A percentile compares a stretch with the other conserved stretches of the same genome.
These are phyloP conservation scores for Pestalotiopsis sp. DNA, from an alignment of 2,329 filamentous ascomycete species.

Conservation along the genomic window DNA sequence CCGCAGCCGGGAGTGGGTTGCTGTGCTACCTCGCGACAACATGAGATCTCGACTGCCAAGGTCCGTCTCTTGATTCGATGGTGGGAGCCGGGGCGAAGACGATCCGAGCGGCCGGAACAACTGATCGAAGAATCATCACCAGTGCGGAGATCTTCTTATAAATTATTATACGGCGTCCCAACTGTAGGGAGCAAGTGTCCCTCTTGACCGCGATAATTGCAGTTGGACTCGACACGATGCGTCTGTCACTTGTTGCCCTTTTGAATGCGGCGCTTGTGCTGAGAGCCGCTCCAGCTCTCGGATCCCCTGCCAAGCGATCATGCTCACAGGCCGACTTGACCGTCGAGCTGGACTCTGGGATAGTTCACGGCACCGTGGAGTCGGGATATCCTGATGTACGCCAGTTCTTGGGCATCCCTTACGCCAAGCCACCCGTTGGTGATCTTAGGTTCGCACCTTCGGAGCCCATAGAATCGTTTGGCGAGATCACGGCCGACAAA, in stretches of 20 bases:
- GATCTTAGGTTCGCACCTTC: slow-evolving; percentile 47
- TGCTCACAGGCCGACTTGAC: slow-evolving; percentile 19
- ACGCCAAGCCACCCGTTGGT: slow-evolving; percentile 57
- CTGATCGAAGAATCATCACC: neutral
- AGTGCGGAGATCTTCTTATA: neutral
- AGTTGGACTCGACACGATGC: neutral
- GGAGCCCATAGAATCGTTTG: slow-evolving; percentile 22
- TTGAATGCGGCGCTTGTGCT: neutral
- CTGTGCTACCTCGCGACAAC: neutral
- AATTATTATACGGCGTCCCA: neutral
- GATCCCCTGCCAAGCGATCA: neutral
- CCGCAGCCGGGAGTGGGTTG: neutral
- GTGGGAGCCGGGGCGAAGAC: neutral
- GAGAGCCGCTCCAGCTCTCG: neutral
- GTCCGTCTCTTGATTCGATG: neutral
- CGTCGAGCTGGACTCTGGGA: slow-evolving; percentile 23
- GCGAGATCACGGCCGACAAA: slow-evolving; percentile 23
- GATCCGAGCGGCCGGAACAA: slow-evolving; percentile 1
- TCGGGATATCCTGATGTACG: slow-evolving; percentile 22
- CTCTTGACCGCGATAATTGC: neutral
- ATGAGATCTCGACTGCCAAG: neutral
- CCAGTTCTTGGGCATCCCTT: slow-evolving; percentile 48
- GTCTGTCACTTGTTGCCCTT: neutral
- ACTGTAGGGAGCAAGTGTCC: neutral
- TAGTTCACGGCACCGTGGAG: slow-evolving; percentile 25